These are phyloP conservation scores for Hordeum pubiflorum DNA, from an alignment of 202 grass and related monocot genomes.

Conservation along the genomic window DNA sequence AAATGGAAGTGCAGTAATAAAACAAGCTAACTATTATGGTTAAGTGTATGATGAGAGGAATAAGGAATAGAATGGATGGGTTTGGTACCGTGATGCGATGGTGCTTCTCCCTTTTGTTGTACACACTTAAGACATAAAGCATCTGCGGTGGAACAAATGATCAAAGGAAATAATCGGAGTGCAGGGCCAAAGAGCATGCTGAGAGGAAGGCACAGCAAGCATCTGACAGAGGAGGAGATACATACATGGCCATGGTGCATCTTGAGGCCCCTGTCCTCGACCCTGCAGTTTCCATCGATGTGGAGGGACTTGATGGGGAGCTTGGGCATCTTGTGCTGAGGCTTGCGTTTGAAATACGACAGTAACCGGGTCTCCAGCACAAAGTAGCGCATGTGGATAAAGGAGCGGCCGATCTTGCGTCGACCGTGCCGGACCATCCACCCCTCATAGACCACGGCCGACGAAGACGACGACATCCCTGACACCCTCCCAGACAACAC, in stretches of 20 bases:
- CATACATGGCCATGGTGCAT: constrained; percentile 82
- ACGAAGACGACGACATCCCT: constrained; percentile 28
- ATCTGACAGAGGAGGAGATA: background rate
- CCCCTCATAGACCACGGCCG: constrained; percentile 67
- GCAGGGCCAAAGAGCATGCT: background rate
- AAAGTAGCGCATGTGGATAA: constrained; percentile 86
- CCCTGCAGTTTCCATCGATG: constrained; percentile 89
- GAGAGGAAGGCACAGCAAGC: background rate
- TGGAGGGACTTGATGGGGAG: constrained; percentile 73
- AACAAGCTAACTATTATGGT: background rate
- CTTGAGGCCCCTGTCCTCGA: constrained; percentile 93
- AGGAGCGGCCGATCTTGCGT: constrained; percentile 81
- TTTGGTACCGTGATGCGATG: constrained; percentile 60
- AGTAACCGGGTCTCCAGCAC: constrained; percentile 73
- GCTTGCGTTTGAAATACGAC: constrained; percentile 87
- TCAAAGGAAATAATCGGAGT: background rate
- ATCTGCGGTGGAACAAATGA: constrained; percentile 35
- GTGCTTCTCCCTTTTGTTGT: constrained; percentile 96
- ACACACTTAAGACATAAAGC: constrained; percentile 88
- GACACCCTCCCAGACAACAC: background rate
- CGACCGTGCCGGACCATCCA: constrained; percentile 95
- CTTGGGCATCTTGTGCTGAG: constrained; percentile 67
- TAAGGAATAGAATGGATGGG: background rate
- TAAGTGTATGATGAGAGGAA: background rate
- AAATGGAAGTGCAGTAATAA: background rate